A percentile compares a stretch with the other conserved stretches of the same genome.
phyloP scores from a whole-genome alignment of 352 stramenopile species.

The Pythium oligandrum region DNA sequence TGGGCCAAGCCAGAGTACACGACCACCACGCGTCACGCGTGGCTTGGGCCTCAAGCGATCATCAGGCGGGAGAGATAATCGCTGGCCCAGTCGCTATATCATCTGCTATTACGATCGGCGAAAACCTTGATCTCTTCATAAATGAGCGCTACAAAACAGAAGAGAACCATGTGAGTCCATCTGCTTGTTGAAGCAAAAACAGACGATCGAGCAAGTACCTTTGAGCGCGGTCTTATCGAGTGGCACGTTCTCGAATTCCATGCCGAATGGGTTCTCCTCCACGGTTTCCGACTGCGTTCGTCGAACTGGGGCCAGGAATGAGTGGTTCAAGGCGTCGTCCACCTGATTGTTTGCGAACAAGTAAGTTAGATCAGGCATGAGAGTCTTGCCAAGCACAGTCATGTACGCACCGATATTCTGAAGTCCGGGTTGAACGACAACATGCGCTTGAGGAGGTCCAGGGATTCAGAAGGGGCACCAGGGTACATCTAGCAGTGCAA shows the following conservation, averaged over 20 bases:
- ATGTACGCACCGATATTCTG: slow-evolving; percentile 66
- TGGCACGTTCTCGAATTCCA: slow-evolving; percentile 87
- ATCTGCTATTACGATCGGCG: slow-evolving; percentile 62
- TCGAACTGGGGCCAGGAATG: slow-evolving; percentile 79
- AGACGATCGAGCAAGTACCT: slow-evolving; percentile 27
- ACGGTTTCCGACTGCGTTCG: slow-evolving; percentile 65
- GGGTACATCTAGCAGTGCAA: slow-evolving; percentile 59
- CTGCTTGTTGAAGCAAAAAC: slow-evolving; percentile 1
- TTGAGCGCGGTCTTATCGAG: slow-evolving; percentile 85
- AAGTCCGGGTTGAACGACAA: slow-evolving; percentile 72
- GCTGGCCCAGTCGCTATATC: slow-evolving; percentile 9
- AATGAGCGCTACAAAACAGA: slow-evolving; percentile 54
- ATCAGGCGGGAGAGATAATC: too few species aligned
- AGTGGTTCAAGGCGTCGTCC: slow-evolving; percentile 76
- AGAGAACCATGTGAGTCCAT: not conserved
- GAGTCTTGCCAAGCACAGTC: not conserved
- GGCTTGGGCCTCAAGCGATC: too few species aligned
- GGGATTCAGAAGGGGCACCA: slow-evolving; percentile 65
- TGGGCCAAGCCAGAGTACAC: too few species aligned
- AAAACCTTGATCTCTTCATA: slow-evolving; percentile 88
- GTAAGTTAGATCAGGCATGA: not conserved
- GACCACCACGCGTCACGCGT: too few species aligned
- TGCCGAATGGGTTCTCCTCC: slow-evolving; percentile 75
- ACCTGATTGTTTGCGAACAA: slow-evolving; percentile 31
- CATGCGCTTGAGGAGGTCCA: slow-evolving; percentile 86